Percentiles rank a stretch among this genome's conserved stretches.
These are phyloP conservation scores for Annulohypoxylon moriforme DNA, from an alignment of 495 filamentous ascomycete genomes.

Conservation along the genomic window DNA sequence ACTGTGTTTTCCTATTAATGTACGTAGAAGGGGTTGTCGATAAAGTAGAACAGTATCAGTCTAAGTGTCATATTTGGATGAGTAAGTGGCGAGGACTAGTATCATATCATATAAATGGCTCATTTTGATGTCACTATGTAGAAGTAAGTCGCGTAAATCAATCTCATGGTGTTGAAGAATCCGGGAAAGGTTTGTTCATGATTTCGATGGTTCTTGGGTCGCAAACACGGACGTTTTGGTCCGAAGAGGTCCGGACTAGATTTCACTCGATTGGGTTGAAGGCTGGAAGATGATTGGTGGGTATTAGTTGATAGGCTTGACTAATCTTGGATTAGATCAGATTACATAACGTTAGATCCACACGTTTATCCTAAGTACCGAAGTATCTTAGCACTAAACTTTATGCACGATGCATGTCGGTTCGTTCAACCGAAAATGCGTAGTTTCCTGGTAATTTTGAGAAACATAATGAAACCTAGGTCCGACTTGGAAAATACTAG, in stretches of 20 bases:
- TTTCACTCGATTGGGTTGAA: conserved; percentile 19
- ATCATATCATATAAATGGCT: background rate
- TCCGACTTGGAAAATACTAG: conserved; percentile 6
- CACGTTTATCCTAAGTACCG: background rate
- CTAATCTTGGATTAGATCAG: background rate
- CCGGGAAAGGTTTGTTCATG: background rate
- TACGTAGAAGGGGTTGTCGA: too few relatives aligned
- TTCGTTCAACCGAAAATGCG: background rate
- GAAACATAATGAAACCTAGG: conserved; percentile 19
- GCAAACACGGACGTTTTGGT: conserved; percentile 19
- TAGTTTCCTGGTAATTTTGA: conserved; percentile 16
- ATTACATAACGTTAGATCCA: conserved; percentile 6
- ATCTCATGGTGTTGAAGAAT: background rate
- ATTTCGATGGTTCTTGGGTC: background rate
- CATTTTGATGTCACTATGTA: background rate
- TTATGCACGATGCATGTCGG: conserved; percentile 11
- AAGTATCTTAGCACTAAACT: background rate
- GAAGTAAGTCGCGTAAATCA: background rate
- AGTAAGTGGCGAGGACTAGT: background rate
- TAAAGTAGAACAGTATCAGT: too few relatives aligned
- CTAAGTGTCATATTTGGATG: background rate
- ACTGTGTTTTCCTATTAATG: too few relatives aligned
- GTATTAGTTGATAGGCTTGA: conserved; percentile 2
- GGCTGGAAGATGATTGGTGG: conserved; percentile 11
- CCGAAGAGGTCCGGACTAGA: conserved; percentile 2